Evolutionary conservation across 208 protist species (phyloP), one percentile per base, ranked within the genome.

Genomic region (Cochliopodium minus): DNA sequence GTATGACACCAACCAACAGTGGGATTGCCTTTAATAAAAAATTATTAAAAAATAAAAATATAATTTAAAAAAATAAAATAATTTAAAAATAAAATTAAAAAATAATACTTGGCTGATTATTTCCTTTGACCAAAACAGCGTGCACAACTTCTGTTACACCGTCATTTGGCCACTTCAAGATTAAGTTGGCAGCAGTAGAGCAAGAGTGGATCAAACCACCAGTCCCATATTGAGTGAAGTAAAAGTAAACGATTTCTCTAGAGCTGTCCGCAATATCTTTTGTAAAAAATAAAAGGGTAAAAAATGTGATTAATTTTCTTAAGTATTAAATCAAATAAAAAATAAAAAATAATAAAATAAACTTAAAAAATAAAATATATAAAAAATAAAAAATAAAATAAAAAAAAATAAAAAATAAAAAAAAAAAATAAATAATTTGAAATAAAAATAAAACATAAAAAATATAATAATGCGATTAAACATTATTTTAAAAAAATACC

Each of bases 111-210:
- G n/a, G n/a, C n/a, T n/a, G n/a, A n/a, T 71, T 45, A 26, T 35
- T 58, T 28, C 32, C 71, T 33, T 52, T 56, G 2, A 48, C 22
- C 0, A 76, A 51, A 20, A 34, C 0, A 23, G 48, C 20, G 22
- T 65, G 51, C 0, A 54, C 10, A 15, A 52, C 11, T 50, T 76
- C 71, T 11, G 66, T 55, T 5, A 62, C 66, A 47, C 71, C 71
- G 46, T 76, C 71, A 55, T 76, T 76, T 51, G 71, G 71, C 42
- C 35, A 69, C 5, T 58, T 48, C 0, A 71, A 48, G 30, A 60
- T 49, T 30, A 59, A 25, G 13, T 40, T 52, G 11, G 53, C 49
- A 0, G 34, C 42, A 23, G 35, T 35, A 17, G 33, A 32, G 57
- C 66, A 71, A 59, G 49, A 59, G 38, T 42, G n/a, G 4, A 26